Evolutionary conservation across 1,139 yeast species (phyloP), one percentile per base, ranked within the genome.

Genomic region (Lodderomyces elongisporus): DNA sequence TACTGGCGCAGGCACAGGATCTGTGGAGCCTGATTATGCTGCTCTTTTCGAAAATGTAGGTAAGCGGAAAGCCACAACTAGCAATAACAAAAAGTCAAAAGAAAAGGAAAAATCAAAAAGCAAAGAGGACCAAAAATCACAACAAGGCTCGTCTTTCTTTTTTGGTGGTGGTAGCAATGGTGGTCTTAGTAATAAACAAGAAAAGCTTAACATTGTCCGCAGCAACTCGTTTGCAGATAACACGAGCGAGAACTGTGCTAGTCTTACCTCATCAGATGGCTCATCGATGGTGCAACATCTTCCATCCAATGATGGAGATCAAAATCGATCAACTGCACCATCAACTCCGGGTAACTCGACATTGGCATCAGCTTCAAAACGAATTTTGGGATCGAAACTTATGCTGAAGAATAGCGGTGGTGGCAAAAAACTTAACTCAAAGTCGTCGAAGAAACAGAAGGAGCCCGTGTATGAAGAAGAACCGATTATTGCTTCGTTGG

Each of bases 11-110:
- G n/a, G n/a, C n/a, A n/a, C n/a, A n/a, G n/a, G n/a, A n/a, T n/a
- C n/a, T n/a, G 17, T n/a, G 13, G 68, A 60, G 34, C 73, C 73
- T 1, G 70, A 68, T 45, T 68, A 68, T 44, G 72, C 66, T 2
- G 71, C 73, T 3, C 54, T 68, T 20, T 68, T 68, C 44, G 65
- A 66, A 39, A 64, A 65, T 35, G 70, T 68, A 5, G 72, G 72
- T 2, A 68, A 66, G 41, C 48, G 74, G 25, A 62, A 63, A 40
- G 54, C 58, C 15, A 60, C 54, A 10, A 17, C 39, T 9, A n/a
- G 20, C 38, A 23, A 45, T 27, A 53, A 54, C 38, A 46, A 51
- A 34, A 62, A 53, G 25, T 39, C 39, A n/a, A 36, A 41, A 17
- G 10, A 26, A 17, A 14, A 48, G 5, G 39, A 38, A 17, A 49